Conservation (phyloP, 2,329 filamentous ascomycete genomes). For the Aspergillus sp. region DNA sequence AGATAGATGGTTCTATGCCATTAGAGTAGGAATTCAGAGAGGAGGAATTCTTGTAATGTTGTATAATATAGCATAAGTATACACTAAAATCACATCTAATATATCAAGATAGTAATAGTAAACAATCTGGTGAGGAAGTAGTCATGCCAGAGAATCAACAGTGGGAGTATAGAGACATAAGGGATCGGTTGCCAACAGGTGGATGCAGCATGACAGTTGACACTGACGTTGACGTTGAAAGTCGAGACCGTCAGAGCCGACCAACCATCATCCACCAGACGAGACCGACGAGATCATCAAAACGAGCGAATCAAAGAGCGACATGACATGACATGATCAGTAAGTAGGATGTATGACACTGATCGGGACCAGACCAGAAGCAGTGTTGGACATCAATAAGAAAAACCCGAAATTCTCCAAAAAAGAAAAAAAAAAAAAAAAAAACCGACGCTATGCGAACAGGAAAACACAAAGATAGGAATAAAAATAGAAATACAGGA, state of each 20-base stretch:
- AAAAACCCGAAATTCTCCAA: slow-evolving; percentile 3
- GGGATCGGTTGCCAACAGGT: background rate
- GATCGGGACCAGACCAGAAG: background rate
- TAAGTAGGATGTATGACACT: background rate
- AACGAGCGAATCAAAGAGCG: slow-evolving; percentile 12
- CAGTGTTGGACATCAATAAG: background rate
- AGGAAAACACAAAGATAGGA: slow-evolving; percentile 7
- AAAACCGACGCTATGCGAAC: slow-evolving; percentile 35
- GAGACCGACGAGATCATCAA: background rate
- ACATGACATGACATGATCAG: slow-evolving; percentile 18
- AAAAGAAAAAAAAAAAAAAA: slow-evolving; percentile 7
- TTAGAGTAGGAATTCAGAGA: background rate
- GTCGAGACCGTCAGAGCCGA: background rate
- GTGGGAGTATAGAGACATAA: background rate
- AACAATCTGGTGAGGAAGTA: background rate
- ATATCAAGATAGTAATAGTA: background rate
- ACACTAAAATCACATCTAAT: background rate
- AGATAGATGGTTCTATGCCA: background rate
- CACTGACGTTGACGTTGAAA: background rate
- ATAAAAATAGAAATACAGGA: slow-evolving; percentile 2
- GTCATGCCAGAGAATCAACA: background rate
- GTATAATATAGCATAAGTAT: background rate
- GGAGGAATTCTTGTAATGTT: background rate
- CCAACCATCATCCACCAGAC: background rate
- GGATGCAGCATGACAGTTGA: background rate